phyloP scores from a whole-genome alignment of 768 basidiomycete species.

The Lentinus tigrinus region DNA sequence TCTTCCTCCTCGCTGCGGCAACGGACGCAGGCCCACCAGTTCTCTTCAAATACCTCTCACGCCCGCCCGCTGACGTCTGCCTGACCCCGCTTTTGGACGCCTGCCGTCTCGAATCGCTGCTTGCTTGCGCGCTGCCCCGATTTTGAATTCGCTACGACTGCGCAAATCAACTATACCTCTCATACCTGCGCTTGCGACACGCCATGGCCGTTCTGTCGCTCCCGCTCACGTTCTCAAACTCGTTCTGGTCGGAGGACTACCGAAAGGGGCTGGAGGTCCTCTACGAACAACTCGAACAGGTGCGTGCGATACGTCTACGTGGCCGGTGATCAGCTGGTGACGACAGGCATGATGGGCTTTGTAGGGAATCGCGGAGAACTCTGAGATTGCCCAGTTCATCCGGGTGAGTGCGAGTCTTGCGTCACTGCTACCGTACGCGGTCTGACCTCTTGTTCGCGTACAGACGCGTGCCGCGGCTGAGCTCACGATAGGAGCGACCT shows the following conservation, averaged over 20 bases:
- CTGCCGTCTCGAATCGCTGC: neutral
- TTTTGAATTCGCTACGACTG: neutral
- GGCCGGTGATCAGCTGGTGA: slow-evolving; percentile 9
- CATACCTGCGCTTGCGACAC: neutral
- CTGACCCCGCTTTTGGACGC: neutral
- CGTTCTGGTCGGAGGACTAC: slow-evolving; percentile 95
- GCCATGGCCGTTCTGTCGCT: slow-evolving; percentile 86
- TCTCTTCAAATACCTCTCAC: neutral
- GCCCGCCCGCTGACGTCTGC: slow-evolving; percentile 1
- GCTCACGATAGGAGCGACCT: slow-evolving; percentile 55
- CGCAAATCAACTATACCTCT: neutral
- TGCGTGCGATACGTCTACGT: slow-evolving; percentile 27
- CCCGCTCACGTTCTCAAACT: slow-evolving; percentile 86
- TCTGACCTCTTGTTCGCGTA: neutral
- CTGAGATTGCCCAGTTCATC: slow-evolving; percentile 81
- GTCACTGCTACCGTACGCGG: neutral
- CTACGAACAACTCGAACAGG: slow-evolving; percentile 77
- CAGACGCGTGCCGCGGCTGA: slow-evolving; percentile 78
- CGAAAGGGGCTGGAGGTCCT: slow-evolving; percentile 78
- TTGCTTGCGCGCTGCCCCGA: slow-evolving; percentile 2
- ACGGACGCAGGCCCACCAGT: slow-evolving; percentile 4
- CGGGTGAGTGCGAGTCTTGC: slow-evolving; percentile 48
- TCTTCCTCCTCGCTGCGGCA: slow-evolving; percentile 8
- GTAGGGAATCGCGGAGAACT: slow-evolving; percentile 81
- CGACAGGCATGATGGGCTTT: slow-evolving; percentile 20